Conservation (phyloP, 2,329 filamentous ascomycete genomes). For the Colletotrichum coccodes region DNA sequence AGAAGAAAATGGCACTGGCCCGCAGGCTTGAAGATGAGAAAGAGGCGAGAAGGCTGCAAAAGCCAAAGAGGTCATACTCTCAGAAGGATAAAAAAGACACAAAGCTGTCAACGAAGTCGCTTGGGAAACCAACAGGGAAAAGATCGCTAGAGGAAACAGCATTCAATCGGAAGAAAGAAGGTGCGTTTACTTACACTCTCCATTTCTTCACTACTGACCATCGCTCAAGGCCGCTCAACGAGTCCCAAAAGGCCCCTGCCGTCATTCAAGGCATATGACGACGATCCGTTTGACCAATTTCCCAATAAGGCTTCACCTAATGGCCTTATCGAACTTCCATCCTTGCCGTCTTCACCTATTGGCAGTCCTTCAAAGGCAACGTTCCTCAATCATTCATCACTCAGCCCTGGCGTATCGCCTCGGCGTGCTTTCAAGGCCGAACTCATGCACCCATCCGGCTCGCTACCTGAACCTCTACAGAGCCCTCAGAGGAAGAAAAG, state of each 20-base stretch:
- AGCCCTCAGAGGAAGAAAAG: slow-evolving; percentile 7
- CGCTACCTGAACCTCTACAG: neutral
- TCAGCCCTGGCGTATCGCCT: slow-evolving; percentile 19
- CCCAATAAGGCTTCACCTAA: neutral
- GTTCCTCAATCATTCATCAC: slow-evolving; percentile 6
- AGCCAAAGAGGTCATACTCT: neutral
- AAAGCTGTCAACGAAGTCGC: neutral
- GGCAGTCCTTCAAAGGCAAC: neutral
- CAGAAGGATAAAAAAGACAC: neutral
- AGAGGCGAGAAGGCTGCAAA: neutral
- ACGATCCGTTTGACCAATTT: slow-evolving; percentile 26
- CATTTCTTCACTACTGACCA: neutral
- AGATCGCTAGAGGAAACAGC: neutral
- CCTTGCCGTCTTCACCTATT: slow-evolving; percentile 10
- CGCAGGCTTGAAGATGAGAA: neutral
- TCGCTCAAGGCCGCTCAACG: neutral
- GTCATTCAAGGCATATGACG: slow-evolving; percentile 28
- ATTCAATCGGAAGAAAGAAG: neutral
- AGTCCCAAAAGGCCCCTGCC: slow-evolving; percentile 3
- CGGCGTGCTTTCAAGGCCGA: neutral
- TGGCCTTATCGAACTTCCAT: neutral
- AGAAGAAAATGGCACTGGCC: neutral
- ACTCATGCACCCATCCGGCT: slow-evolving; percentile 9
- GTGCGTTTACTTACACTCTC: neutral
- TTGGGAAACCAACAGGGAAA: neutral